phyloP scores from a whole-genome alignment of 2,329 filamentous ascomycete species.

The Lasiodiplodia sp. region DNA sequence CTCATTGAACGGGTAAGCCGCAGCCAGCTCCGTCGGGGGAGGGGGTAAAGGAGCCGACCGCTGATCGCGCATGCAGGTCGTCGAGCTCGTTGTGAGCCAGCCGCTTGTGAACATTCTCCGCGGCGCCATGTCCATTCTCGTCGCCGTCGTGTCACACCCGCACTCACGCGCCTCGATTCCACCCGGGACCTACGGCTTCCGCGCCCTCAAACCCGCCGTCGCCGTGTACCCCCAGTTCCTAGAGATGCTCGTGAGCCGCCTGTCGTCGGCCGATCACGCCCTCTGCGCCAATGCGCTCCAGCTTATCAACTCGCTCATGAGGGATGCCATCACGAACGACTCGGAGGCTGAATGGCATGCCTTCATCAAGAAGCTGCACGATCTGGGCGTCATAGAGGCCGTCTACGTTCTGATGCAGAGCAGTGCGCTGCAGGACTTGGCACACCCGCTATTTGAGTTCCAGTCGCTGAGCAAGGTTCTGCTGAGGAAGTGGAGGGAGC shows the following conservation, averaged over 20 bases:
- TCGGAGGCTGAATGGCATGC: conserved; percentile 87
- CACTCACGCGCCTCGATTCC: conserved; percentile 63
- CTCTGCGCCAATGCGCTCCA: conserved; percentile 95
- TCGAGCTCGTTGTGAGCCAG: conserved; percentile 92
- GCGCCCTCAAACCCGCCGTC: conserved; percentile 89
- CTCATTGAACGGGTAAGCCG: conserved; percentile 67
- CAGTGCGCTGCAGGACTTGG: conserved; percentile 86
- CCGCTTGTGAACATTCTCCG: conserved; percentile 96
- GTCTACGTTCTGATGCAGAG: conserved; percentile 94
- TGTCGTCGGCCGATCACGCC: conserved; percentile 93
- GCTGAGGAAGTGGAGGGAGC: conserved; percentile 85
- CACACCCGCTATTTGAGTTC: conserved; percentile 89
- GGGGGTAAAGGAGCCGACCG: neutral
- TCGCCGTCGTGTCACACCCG: conserved; percentile 89
- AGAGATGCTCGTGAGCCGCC: conserved; percentile 87
- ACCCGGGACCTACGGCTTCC: conserved; percentile 77
- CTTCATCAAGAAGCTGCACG: conserved; percentile 92
- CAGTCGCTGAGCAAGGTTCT: conserved; percentile 90
- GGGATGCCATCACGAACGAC: conserved; percentile 84
- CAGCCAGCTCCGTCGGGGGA: neutral
- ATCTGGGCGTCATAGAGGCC: conserved; percentile 89
- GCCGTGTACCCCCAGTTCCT: conserved; percentile 93
- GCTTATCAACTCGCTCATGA: conserved; percentile 92
- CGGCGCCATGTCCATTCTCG: conserved; percentile 95
- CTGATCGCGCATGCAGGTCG: conserved; percentile 61